Conservation (phyloP, 2,329 filamentous ascomycete genomes). For the Neonectria punicea region DNA sequence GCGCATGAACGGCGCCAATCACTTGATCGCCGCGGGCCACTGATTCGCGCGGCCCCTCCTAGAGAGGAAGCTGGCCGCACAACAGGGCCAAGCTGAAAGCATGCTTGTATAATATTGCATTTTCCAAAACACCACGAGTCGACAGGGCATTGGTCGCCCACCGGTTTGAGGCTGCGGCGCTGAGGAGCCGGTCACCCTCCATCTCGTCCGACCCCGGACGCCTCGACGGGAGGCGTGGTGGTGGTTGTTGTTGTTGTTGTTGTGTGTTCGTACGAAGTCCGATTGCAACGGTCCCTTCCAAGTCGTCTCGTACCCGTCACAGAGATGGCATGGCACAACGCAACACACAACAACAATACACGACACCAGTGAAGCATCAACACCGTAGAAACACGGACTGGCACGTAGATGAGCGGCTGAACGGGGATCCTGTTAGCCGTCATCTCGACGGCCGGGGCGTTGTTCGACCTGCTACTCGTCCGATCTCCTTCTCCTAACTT, state of each 20-base stretch:
- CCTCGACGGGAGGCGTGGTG: slow-evolving; percentile 9
- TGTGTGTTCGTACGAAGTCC: background rate
- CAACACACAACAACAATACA: slow-evolving; percentile 16
- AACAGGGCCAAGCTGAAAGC: slow-evolving; percentile 22
- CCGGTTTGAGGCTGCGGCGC: slow-evolving; percentile 16
- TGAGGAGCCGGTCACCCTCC: slow-evolving; percentile 25
- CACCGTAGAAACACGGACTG: slow-evolving; percentile 6
- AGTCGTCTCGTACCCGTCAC: background rate
- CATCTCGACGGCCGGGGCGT: slow-evolving; percentile 31
- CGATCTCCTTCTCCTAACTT: background rate
- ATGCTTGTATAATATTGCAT: slow-evolving; percentile 2
- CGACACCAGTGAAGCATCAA: slow-evolving; percentile 7
- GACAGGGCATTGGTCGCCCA: slow-evolving; percentile 18
- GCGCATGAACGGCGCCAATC: slow-evolving; percentile 39
- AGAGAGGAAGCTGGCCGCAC: slow-evolving; percentile 23
- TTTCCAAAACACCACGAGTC: slow-evolving; percentile 23
- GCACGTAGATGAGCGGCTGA: slow-evolving; percentile 13
- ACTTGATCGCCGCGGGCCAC: slow-evolving; percentile 22
- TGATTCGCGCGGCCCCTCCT: background rate
- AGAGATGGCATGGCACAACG: slow-evolving; percentile 4
- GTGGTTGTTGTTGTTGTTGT: background rate
- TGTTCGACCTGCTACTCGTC: slow-evolving; percentile 21
- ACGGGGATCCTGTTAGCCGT: slow-evolving; percentile 27
- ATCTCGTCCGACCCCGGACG: slow-evolving; percentile 15
- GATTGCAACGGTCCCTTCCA: background rate